phyloP scores from a whole-genome alignment of 371 early-diverging fungal species.

The Umbelopsis sp. region DNA sequence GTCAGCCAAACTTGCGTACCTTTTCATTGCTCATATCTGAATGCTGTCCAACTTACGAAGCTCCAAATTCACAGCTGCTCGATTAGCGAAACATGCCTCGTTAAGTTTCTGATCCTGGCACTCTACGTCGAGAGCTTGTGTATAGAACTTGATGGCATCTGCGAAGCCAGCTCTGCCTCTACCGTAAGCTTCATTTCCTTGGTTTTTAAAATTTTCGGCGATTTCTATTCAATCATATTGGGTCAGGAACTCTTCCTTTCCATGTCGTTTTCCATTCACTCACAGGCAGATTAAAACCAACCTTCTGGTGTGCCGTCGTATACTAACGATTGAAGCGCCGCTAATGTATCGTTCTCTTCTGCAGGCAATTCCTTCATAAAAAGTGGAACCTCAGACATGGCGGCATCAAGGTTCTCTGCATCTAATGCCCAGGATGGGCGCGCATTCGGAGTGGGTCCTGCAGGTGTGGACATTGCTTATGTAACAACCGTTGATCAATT shows the following conservation, averaged over 20 bases:
- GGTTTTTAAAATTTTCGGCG: slow-evolving; percentile 92
- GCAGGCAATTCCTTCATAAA: slow-evolving; percentile 87
- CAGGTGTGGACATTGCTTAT: slow-evolving; percentile 11
- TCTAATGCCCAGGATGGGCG: slow-evolving; percentile 30
- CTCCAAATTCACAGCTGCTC: slow-evolving; percentile 93
- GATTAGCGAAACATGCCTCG: slow-evolving; percentile 81
- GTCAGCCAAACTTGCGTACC: not conserved
- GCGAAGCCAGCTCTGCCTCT: slow-evolving; percentile 68
- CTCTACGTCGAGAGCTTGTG: slow-evolving; percentile 83
- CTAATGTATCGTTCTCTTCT: slow-evolving; percentile 80
- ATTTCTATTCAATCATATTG: slow-evolving; percentile 61
- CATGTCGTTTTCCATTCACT: not conserved
- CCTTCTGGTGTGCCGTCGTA: slow-evolving; percentile 96
- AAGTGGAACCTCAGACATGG: slow-evolving; percentile 80
- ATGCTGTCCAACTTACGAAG: slow-evolving; percentile 58
- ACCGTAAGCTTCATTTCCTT: slow-evolving; percentile 93
- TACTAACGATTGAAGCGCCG: slow-evolving; percentile 85
- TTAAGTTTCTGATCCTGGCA: slow-evolving; percentile 76
- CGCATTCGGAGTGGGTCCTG: not conserved
- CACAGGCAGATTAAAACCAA: slow-evolving; percentile 26
- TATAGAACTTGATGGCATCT: slow-evolving; percentile 87
- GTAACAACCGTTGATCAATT: not conserved
- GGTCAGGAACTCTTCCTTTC: not conserved
- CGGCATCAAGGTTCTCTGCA: slow-evolving; percentile 56
- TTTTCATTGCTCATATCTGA: not conserved